phyloP scores from a whole-genome alignment of 352 stramenopile species.

The Globisporangium spinosum region DNA sequence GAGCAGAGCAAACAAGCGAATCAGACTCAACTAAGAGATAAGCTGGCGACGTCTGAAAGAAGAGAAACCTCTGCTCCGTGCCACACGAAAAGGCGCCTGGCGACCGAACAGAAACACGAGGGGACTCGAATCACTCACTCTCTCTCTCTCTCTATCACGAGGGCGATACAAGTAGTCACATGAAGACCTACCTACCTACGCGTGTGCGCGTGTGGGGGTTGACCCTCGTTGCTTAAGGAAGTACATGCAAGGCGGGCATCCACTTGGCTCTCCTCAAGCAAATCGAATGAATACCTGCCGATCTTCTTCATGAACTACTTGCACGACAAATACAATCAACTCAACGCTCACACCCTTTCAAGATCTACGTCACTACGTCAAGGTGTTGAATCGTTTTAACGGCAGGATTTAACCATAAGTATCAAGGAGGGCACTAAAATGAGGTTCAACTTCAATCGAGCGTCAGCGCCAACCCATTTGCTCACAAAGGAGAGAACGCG shows the following conservation, averaged over 20 bases:
- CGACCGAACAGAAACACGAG: not conserved
- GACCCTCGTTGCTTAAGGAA: too few relatives aligned
- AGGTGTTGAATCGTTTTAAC: not conserved
- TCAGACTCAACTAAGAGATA: too few relatives aligned
- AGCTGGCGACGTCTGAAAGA: not conserved
- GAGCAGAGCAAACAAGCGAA: too few relatives aligned
- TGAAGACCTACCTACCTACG: not conserved
- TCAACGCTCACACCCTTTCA: not conserved
- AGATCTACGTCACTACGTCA: not conserved
- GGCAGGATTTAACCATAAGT: not conserved
- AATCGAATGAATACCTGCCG: too few relatives aligned
- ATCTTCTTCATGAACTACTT: too few relatives aligned
- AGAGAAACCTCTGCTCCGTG: conserved; percentile 2
- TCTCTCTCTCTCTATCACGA: not conserved
- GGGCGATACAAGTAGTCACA: not conserved
- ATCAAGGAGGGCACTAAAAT: not conserved
- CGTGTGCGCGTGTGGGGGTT: too few relatives aligned
- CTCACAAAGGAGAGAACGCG: not conserved
- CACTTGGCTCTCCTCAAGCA: not conserved
- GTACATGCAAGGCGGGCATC: not conserved
- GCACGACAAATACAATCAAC: too few relatives aligned
- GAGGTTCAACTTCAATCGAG: not conserved
- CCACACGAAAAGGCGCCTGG: not conserved
- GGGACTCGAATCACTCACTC: not conserved
- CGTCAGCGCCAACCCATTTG: not conserved